phyloP scores from a whole-genome alignment of 2,329 filamentous ascomycete genomes.

The Acrodontium crateriforme region DNA sequence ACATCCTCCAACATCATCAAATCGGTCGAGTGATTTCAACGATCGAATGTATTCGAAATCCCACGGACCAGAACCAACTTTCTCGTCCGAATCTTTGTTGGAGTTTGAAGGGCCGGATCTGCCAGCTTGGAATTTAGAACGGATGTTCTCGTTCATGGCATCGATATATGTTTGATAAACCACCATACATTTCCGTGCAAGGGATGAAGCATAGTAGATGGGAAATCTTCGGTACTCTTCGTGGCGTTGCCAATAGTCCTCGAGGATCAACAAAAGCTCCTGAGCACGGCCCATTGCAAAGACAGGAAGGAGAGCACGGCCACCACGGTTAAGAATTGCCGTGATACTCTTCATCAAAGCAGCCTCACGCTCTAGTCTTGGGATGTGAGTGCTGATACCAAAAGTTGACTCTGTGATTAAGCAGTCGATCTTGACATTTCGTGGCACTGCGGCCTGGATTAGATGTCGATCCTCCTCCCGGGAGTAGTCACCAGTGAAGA shows the following conservation, averaged over 20 bases:
- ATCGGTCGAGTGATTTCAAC: slow-evolving; percentile 82
- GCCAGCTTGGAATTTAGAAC: slow-evolving; percentile 72
- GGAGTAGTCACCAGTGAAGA: slow-evolving; percentile 97
- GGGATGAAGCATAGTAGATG: slow-evolving; percentile 94
- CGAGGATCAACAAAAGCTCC: slow-evolving; percentile 82
- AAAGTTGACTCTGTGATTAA: slow-evolving; percentile 97
- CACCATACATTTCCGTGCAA: slow-evolving; percentile 93
- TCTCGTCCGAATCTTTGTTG: slow-evolving; percentile 60
- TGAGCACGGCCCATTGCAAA: slow-evolving; percentile 90
- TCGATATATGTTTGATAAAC: slow-evolving; percentile 97
- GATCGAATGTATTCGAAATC: slow-evolving; percentile 92
- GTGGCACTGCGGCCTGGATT: slow-evolving; percentile 82
- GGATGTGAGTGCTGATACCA: slow-evolving; percentile 85
- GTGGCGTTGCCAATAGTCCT: slow-evolving; percentile 93
- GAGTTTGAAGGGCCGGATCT: slow-evolving; percentile 82
- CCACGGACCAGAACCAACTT: slow-evolving; percentile 74
- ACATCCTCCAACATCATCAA: slow-evolving; percentile 88
- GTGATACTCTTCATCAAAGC: slow-evolving; percentile 94
- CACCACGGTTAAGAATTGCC: slow-evolving; percentile 76
- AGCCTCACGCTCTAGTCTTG: slow-evolving; percentile 78
- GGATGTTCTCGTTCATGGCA: slow-evolving; percentile 99
- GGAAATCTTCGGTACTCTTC: slow-evolving; percentile 77
- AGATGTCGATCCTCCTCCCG: slow-evolving; percentile 90
- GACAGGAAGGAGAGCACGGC: slow-evolving; percentile 84
- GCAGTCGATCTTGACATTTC: slow-evolving; percentile 82